Evolutionary conservation across 2,329 filamentous ascomycete genomes (phyloP), one percentile per base, ranked within the genome.

Genomic region (Fusarium dlaminii): DNA sequence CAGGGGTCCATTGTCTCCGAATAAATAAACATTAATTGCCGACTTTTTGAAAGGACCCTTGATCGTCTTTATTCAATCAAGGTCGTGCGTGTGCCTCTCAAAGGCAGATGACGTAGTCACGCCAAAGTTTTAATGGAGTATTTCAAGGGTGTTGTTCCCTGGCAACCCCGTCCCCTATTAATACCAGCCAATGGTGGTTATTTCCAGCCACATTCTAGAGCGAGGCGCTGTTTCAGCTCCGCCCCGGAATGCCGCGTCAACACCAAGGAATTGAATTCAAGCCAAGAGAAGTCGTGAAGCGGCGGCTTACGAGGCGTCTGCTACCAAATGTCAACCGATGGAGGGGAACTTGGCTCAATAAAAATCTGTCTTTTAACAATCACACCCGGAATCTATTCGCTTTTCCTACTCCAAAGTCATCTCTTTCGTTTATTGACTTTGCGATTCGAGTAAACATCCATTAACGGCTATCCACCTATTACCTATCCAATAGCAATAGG

Each of bases 171-270:
- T 63, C 34, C 68, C 63, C 72, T 78, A 78, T 77, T 68, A 74
- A 78, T 78, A 78, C 45, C 56, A 45, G 24, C 77, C 74, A 78
- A 77, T 75, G 24, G 54, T 64, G 7, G 5, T 3, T 8, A 14
- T 17, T 42, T 61, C 70, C 72, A 79, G 77, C 77, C 77, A 79
- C 77, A 76, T 70, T 66, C 46, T 24, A 69, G 43, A 72, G 66
- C 54, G 69, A 75, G 74, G 77, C 75, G 70, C 68, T 71, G 77
- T 79, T 72, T 78, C 77, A 77, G 76, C 77, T 77, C 66, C 77
- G 77, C 77, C 77, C 70, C 77, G 52, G 52, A 77, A 64, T 78
- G 77, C 77, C 77, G 77, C 77, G 77, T 78, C 75, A 78, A 78
- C 76, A 74, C 71, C 66, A 56, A 59, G 66, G 67, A 70, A 70